These are phyloP conservation scores for Collybia mongolica DNA, from an alignment of 768 basidiomycete genomes.

Conservation along the genomic window DNA sequence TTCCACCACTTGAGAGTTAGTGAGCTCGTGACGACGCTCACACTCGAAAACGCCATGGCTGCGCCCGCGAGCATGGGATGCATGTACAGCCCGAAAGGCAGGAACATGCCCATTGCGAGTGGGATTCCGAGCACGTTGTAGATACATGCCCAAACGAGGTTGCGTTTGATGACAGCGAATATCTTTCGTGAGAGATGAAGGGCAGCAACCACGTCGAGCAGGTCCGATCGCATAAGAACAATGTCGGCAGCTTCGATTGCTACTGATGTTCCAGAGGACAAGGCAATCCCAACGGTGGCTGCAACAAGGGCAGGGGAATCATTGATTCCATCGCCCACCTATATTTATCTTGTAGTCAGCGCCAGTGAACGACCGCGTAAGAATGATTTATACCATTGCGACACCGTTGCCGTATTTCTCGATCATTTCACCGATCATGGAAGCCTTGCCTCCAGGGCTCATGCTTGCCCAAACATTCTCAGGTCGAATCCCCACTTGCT, in stretches of 20 bases:
- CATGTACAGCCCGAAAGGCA: conserved; percentile 89
- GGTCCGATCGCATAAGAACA: conserved; percentile 95
- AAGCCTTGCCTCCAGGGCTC: conserved; percentile 95
- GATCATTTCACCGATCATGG: conserved; percentile 78
- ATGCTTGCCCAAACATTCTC: conserved; percentile 89
- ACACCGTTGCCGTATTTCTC: conserved; percentile 70
- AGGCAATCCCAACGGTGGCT: conserved; percentile 93
- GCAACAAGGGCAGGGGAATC: conserved; percentile 97
- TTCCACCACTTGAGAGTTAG: conserved; percentile 85
- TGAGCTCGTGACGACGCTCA: conserved; percentile 91
- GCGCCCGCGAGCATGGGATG: conserved; percentile 99
- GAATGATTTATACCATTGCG: conserved; percentile 71
- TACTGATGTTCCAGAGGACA: conserved; percentile 94
- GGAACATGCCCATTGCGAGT: conserved; percentile 94
- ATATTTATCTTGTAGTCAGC: conserved; percentile 1
- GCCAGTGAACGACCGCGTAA: conserved; percentile 3
- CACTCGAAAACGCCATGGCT: conserved; percentile 97
- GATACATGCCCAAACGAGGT: conserved; percentile 94
- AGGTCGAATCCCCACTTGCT: conserved; percentile 81
- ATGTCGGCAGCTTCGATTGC: conserved; percentile 98
- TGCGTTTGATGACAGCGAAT: conserved; percentile 87
- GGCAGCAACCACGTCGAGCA: conserved; percentile 96
- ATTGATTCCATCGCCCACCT: conserved; percentile 99
- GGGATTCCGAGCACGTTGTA: conserved; percentile 95
- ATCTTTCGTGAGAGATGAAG: conserved; percentile 88